phyloP scores from a whole-genome alignment of 2,329 filamentous ascomycete species.

The Apiospora pterosperma region DNA sequence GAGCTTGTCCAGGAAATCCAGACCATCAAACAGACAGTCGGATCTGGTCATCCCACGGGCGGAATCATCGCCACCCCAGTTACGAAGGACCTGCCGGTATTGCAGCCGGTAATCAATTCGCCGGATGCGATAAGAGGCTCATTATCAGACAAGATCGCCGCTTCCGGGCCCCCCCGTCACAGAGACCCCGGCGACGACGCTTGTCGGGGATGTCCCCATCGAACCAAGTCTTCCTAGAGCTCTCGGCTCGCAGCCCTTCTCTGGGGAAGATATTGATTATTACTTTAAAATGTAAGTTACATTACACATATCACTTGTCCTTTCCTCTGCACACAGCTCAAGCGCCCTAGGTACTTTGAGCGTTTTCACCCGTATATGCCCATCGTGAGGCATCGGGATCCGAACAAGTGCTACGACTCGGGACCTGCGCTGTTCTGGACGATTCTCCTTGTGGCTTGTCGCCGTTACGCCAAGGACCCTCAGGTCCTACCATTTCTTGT shows the following conservation, averaged over 20 bases:
- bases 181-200: not conserved
- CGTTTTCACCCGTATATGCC: constrained; percentile 52
- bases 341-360: constrained; percentile 43
- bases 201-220: not conserved
- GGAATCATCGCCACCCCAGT: constrained; percentile 9
- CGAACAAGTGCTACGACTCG: constrained; percentile 47
- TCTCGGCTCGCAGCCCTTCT: constrained; percentile 44
- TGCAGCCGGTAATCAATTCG: not conserved
- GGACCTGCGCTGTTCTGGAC: constrained; percentile 51
- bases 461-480: constrained; percentile 43
- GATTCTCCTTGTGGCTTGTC: constrained; percentile 47
- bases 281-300: constrained; percentile 49
- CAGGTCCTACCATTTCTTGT: constrained; percentile 41
- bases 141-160: not conserved
- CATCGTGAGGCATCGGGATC: constrained; percentile 45
- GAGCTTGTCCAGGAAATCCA: constrained; percentile 52
- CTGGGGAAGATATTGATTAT: constrained; percentile 51
- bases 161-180: not conserved
- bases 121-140: not conserved
- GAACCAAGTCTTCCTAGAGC: constrained; percentile 36
- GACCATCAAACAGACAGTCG: constrained; percentile 50
- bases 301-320: not conserved
- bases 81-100: not conserved
- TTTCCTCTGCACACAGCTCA: not conserved
- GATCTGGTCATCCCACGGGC: constrained; percentile 16